A percentile compares a stretch with the other conserved stretches of the same genome.
phyloP scores from a whole-genome alignment of 75 land plant genomes.

The Isoetes taiwanensis region DNA sequence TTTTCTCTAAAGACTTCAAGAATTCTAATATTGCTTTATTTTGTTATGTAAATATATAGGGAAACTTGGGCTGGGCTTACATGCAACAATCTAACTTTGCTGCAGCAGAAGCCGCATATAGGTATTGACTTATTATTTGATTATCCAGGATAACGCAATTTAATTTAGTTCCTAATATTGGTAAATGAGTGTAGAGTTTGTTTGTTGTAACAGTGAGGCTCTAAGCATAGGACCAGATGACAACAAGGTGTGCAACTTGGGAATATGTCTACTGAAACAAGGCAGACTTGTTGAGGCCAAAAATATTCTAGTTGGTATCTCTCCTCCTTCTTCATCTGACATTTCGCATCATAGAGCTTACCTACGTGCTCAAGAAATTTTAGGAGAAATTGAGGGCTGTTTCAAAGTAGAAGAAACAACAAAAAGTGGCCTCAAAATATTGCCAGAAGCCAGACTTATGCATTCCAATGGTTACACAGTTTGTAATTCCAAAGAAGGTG shows the following conservation, averaged over 20 bases:
- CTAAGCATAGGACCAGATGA: not conserved
- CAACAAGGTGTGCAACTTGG: slow-evolving; percentile 5
- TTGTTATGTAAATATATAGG: no score
- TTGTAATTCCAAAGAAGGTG: no score
- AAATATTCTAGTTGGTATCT: not conserved
- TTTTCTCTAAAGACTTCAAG: no score
- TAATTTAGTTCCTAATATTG: no score
- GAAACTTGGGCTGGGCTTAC: slow-evolving; percentile 3
- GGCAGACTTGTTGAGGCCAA: not conserved
- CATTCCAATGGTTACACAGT: no score
- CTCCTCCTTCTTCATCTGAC: not conserved
- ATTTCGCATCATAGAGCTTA: not conserved
- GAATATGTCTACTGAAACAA: not conserved
- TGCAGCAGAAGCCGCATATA: slow-evolving; percentile 2
- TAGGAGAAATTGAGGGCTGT: not conserved
- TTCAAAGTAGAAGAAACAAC: no score
- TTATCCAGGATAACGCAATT: no score
- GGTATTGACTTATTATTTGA: no score
- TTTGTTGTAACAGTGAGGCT: not conserved
- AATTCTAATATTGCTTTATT: no score
- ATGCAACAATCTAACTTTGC: slow-evolving; percentile 2
- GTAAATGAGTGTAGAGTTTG: no score
- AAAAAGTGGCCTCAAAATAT: no score
- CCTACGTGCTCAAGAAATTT: not conserved
- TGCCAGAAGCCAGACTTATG: no score